phyloP scores from a whole-genome alignment of 2,329 filamentous ascomycete genomes.

The Lachnellula willkommii region DNA sequence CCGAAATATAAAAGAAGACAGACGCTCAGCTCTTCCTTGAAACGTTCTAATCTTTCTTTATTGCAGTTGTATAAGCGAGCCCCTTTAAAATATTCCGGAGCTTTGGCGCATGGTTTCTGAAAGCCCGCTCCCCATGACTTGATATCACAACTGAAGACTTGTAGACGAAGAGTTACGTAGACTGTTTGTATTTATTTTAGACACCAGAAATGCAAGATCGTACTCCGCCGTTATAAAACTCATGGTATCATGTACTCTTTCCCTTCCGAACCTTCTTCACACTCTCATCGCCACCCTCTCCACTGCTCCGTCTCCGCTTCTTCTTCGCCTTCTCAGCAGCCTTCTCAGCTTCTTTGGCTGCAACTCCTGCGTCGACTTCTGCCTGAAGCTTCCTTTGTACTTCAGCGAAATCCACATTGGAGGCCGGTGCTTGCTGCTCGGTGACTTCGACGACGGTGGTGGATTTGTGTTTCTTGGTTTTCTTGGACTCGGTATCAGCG shows the following conservation, averaged over 20 bases:
- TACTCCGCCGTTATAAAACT: background rate
- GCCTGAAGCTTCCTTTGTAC: slow-evolving; percentile 21
- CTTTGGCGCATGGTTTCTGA: too few relatives aligned
- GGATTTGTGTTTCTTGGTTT: background rate
- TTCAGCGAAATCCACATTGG: slow-evolving; percentile 18
- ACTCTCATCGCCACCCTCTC: slow-evolving; percentile 4
- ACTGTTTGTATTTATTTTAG: too few relatives aligned
- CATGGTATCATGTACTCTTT: slow-evolving; percentile 11
- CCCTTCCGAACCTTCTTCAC: slow-evolving; percentile 15
- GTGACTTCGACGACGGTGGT: background rate
- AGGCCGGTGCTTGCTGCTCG: background rate
- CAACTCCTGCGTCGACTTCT: slow-evolving; percentile 18
- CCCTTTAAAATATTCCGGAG: too few relatives aligned
- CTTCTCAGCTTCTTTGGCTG: slow-evolving; percentile 3
- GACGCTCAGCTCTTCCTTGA: too few relatives aligned
- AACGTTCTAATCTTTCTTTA: too few relatives aligned
- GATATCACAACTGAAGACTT: too few relatives aligned
- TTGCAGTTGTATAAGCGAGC: too few relatives aligned
- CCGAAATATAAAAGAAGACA: too few relatives aligned
- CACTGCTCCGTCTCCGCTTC: slow-evolving; percentile 15
- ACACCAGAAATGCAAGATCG: too few relatives aligned
- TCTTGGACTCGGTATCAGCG: background rate
- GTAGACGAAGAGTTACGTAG: too few relatives aligned
- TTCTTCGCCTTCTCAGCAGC: slow-evolving; percentile 10
- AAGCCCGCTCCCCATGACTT: too few relatives aligned